phyloP scores from a whole-genome alignment of 2,329 filamentous ascomycete genomes.

The Sporothrix schenckii region DNA sequence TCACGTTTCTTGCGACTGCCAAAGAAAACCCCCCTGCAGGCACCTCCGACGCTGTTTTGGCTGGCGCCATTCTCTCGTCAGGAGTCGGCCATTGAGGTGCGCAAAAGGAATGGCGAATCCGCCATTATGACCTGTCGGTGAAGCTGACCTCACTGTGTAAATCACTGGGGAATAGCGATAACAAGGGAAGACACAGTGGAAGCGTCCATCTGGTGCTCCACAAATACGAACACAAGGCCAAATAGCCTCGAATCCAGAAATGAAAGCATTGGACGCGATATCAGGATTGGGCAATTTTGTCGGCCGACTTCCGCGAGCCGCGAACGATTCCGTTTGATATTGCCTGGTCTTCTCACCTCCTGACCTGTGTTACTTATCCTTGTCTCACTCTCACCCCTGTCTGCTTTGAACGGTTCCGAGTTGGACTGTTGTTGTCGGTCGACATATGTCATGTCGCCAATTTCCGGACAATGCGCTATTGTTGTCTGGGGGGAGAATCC shows the following conservation, averaged over 20 bases:
- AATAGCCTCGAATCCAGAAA: neutral
- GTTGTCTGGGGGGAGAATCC: neutral
- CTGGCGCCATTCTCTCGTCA: slow-evolving; percentile 13
- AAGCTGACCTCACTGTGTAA: neutral
- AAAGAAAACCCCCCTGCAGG: too few species aligned
- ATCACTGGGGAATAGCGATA: neutral
- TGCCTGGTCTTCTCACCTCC: too few species aligned
- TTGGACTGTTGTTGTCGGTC: slow-evolving; percentile 2
- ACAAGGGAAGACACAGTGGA: neutral
- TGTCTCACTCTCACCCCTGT: neutral
- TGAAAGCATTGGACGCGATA: neutral
- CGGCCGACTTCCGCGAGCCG: slow-evolving; percentile 25
- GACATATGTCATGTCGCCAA: slow-evolving; percentile 19
- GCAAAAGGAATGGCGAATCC: slow-evolving; percentile 21
- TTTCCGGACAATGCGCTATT: slow-evolving; percentile 6
- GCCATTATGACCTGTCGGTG: slow-evolving; percentile 9
- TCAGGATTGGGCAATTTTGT: slow-evolving; percentile 14
- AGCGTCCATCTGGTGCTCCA: too few species aligned
- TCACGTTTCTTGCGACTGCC: neutral
- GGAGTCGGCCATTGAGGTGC: slow-evolving; percentile 16
- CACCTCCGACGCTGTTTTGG: neutral
- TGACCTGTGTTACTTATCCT: neutral
- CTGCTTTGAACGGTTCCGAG: neutral
- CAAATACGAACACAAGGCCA: too few species aligned
- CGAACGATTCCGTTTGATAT: neutral